A percentile compares a stretch with the other conserved stretches of the same genome.
Evolutionary conservation across 108 stramenopile species (phyloP).

Genomic region (Skeletonema tropicum): DNA sequence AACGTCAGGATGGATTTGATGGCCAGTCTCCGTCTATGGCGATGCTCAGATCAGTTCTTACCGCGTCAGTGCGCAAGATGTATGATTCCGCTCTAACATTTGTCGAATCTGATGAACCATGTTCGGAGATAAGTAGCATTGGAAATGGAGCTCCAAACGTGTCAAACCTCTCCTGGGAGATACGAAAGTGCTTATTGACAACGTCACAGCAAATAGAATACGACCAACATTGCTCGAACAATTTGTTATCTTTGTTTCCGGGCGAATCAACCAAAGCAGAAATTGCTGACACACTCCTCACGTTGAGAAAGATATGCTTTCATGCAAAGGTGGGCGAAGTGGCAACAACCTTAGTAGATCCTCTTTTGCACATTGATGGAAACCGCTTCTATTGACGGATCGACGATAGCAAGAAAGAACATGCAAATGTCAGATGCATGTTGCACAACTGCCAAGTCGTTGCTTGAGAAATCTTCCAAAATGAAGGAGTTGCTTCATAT

Average conservation of each 20-base stretch:
- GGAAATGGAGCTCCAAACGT: conserved; percentile 2
- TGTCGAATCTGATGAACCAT: background rate
- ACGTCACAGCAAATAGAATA: conserved; percentile 51
- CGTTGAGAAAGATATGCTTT: conserved; percentile 45
- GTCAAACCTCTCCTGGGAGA: conserved; percentile 41
- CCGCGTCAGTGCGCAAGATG: conserved; percentile 1
- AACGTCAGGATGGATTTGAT: conserved; percentile 20
- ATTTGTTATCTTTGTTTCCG: conserved; percentile 6
- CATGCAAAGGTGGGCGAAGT: conserved; percentile 40
- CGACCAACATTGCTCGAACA: conserved; percentile 48
- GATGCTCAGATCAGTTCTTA: conserved; percentile 19
- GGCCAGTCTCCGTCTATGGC: background rate
- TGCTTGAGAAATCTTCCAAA: conserved; percentile 69
- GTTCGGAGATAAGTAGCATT: background rate
- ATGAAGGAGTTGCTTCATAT: conserved; percentile 65
- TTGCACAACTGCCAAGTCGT: conserved; percentile 36
- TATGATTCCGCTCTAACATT: conserved; percentile 6
- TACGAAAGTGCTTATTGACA: conserved; percentile 50
- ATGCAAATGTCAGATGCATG: conserved; percentile 56
- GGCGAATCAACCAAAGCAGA: conserved; percentile 38
- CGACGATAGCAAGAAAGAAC: conserved; percentile 1
- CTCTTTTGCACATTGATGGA: conserved; percentile 12
- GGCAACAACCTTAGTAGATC: conserved; percentile 31
- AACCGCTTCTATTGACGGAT: background rate
- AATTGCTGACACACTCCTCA: conserved; percentile 33